phyloP scores from a whole-genome alignment of 2,329 filamentous ascomycete species.

The Atkinsonella texensis region DNA sequence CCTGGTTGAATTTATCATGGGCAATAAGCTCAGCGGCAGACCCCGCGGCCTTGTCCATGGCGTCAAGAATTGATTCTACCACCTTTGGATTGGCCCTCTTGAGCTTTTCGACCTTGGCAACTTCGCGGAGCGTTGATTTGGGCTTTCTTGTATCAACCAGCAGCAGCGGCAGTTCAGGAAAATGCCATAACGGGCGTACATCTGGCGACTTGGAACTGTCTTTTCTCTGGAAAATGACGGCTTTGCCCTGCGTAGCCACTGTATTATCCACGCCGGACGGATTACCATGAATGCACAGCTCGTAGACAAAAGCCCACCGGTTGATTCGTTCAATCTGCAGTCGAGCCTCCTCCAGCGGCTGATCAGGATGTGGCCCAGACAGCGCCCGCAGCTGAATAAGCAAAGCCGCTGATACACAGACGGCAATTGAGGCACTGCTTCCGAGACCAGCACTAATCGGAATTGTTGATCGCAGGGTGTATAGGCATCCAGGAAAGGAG shows the following conservation, averaged over 20 bases:
- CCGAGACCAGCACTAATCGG: conserved; percentile 85
- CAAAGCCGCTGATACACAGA: conserved; percentile 75
- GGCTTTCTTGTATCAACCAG: conserved; percentile 81
- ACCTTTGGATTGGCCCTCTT: conserved; percentile 62
- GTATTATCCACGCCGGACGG: conserved; percentile 97
- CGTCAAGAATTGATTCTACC: conserved; percentile 68
- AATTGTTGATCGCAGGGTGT: conserved; percentile 86
- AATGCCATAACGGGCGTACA: conserved; percentile 69
- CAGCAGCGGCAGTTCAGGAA: conserved; percentile 83
- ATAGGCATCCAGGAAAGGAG: conserved; percentile 69
- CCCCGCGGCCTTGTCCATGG: conserved; percentile 63
- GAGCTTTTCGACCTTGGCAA: conserved; percentile 70
- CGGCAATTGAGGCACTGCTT: conserved; percentile 86
- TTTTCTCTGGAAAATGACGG: conserved; percentile 74
- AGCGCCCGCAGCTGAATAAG: conserved; percentile 80
- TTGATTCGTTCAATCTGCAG: conserved; percentile 92
- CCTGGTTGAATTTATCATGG: conserved; percentile 54
- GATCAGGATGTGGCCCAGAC: conserved; percentile 82
- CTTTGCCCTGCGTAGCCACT: conserved; percentile 85
- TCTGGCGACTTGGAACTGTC: conserved; percentile 67
- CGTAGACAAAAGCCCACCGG: conserved; percentile 91
- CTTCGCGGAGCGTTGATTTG: conserved; percentile 75
- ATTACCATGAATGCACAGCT: conserved; percentile 96
- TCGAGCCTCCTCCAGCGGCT: conserved; percentile 76
- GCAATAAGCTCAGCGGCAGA: conserved; percentile 42